These are phyloP conservation scores for Neofusicoccum kwambonambiense DNA, from an alignment of 2,329 filamentous ascomycete species.

Conservation along the genomic window DNA sequence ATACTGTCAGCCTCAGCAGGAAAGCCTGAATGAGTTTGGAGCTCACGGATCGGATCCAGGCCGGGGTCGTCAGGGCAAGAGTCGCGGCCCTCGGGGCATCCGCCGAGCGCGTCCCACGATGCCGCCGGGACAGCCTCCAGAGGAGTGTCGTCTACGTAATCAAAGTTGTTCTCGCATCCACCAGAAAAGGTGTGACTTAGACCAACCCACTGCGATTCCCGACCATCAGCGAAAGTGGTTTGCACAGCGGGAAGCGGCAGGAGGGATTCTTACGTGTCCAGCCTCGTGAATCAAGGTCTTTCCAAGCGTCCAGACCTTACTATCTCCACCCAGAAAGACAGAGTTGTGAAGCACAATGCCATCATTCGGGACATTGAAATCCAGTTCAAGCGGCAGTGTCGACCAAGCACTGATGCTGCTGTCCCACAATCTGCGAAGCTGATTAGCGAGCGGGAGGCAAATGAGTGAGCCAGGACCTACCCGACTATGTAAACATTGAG, in stretches of 20 bases:
- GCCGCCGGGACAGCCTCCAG: slow-evolving; percentile 28
- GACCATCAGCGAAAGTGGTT: background rate
- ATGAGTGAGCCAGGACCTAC: background rate
- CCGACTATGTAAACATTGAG: slow-evolving; percentile 35
- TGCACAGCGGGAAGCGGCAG: too few species aligned
- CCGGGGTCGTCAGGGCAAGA: slow-evolving; percentile 32
- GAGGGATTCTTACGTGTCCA: slow-evolving; percentile 34
- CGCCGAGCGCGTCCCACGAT: background rate
- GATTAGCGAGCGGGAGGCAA: background rate
- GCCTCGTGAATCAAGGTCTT: slow-evolving; percentile 46
- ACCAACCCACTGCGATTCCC: slow-evolving; percentile 41
- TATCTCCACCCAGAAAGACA: slow-evolving; percentile 40
- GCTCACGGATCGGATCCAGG: slow-evolving; percentile 30
- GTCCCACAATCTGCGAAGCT: background rate
- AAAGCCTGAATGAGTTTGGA: background rate
- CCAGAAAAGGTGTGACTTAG: slow-evolving; percentile 51
- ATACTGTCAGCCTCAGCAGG: background rate
- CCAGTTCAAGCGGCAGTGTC: background rate
- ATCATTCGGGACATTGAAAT: slow-evolving; percentile 32
- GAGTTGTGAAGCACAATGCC: slow-evolving; percentile 42
- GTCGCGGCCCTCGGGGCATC: slow-evolving; percentile 19
- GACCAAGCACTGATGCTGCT: slow-evolving; percentile 31
- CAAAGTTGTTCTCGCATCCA: slow-evolving; percentile 33
- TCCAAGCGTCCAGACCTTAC: slow-evolving; percentile 38
- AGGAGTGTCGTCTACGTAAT: slow-evolving; percentile 44